Conservation (phyloP, 73 alveolate genomes). For the Urostyla sp. region DNA sequence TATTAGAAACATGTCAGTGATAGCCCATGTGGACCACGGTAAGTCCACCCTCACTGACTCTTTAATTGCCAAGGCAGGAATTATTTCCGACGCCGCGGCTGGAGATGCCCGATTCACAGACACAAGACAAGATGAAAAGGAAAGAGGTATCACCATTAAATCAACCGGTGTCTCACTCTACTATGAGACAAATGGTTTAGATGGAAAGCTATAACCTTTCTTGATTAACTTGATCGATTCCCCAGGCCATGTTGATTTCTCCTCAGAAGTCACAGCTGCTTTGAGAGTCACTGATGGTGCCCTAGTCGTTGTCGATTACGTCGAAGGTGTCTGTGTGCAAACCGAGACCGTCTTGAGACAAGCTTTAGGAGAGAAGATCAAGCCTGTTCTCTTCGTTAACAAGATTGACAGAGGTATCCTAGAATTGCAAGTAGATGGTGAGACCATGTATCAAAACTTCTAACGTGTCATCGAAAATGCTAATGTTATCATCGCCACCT, state of each 20-base stretch:
- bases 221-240: conserved; percentile 98
- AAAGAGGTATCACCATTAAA: conserved; percentile 99
- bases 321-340: conserved; percentile 98
- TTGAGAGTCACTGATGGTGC: conserved; percentile 99
- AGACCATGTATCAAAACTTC: conserved; percentile 89
- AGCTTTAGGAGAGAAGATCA: conserved; percentile 96
- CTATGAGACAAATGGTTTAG: conserved; percentile 84
- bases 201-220: conserved; percentile 73
- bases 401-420: conserved; percentile 95
- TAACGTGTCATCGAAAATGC: conserved; percentile 96
- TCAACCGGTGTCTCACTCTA: conserved; percentile 98
- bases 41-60: conserved; percentile 98
- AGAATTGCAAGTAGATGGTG: conserved; percentile 95
- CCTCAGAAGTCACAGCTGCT: conserved; percentile 99
- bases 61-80: conserved; percentile 98
- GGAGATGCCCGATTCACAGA: conserved; percentile 99
- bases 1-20: conserved; percentile 98
- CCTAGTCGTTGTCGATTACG: conserved; percentile 98
- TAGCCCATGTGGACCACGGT: conserved; percentile 99
- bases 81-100: conserved; percentile 95
- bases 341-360: conserved; percentile 98
- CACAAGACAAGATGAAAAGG: conserved; percentile 98
- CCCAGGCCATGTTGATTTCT: conserved; percentile 99
- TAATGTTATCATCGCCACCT: conserved; percentile 81
- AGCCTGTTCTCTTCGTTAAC: conserved; percentile 98